A percentile compares a stretch with the other conserved stretches of the same genome.
Evolutionary conservation across 345 rosid species (phyloP).

Genomic region (Syzygium grande): DNA sequence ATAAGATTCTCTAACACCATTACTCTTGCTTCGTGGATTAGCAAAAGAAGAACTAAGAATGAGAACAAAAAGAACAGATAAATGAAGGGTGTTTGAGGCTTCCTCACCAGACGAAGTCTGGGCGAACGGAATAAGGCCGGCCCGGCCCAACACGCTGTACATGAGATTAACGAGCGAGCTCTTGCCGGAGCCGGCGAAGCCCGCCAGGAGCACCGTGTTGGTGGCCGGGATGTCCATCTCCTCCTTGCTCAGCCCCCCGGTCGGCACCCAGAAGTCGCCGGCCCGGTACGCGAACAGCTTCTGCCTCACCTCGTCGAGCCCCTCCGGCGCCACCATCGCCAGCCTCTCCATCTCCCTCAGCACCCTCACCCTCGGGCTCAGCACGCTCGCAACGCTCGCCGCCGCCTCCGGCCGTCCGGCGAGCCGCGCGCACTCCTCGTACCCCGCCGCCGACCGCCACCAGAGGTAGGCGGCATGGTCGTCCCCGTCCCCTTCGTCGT

Average conservation of each 20-base stretch:
- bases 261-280: slow-evolving; percentile 60
- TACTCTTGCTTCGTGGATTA: background rate
- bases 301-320: slow-evolving; percentile 49
- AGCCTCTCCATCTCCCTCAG: slow-evolving; percentile 48
- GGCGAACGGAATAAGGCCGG: slow-evolving; percentile 46
- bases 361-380: slow-evolving; percentile 36
- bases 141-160: slow-evolving; percentile 58
- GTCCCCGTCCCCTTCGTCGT: slow-evolving; percentile 20
- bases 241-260: slow-evolving; percentile 39
- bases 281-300: slow-evolving; percentile 34
- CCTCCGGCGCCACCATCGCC: slow-evolving; percentile 41
- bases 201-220: slow-evolving; percentile 46
- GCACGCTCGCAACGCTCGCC: background rate
- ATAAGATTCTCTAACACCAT: background rate
- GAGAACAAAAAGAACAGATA: background rate
- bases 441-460: slow-evolving; percentile 40
- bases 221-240: slow-evolving; percentile 42
- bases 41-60: background rate
- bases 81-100: background rate
- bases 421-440: slow-evolving; percentile 13
- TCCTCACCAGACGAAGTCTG: slow-evolving; percentile 40
- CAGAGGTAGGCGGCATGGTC: slow-evolving; percentile 15
- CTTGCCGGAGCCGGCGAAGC: slow-evolving; percentile 53
- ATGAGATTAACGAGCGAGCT: slow-evolving; percentile 55
- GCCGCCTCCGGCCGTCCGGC: slow-evolving; percentile 8